These are phyloP conservation scores for Tephrocybe sp. DNA, from an alignment of 768 basidiomycete species.

Conservation along the genomic window DNA sequence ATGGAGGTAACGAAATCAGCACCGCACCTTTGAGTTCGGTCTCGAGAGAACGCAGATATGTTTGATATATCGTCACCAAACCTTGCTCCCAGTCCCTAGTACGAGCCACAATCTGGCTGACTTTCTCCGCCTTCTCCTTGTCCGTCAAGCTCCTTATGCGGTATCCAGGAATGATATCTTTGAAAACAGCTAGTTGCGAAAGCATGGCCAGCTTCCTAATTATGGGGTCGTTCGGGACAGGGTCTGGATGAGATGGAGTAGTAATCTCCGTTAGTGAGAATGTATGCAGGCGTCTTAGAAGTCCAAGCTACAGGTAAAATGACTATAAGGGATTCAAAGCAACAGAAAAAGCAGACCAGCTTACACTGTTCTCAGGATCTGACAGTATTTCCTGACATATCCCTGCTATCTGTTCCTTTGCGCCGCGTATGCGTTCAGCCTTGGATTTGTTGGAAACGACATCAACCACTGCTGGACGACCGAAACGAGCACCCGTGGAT, in stretches of 20 bases:
- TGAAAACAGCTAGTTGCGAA: conserved; percentile 91
- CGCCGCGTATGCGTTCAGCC: conserved; percentile 63
- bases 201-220: conserved; percentile 88
- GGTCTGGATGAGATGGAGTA: conserved; percentile 63
- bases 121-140: conserved; percentile 88
- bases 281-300: conserved; percentile 83
- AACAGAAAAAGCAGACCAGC: conserved; percentile 23
- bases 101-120: conserved; percentile 86
- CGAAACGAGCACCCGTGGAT: conserved; percentile 82
- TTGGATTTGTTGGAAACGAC: conserved; percentile 67
- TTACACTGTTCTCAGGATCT: conserved; percentile 92
- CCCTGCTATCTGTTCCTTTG: conserved; percentile 91
- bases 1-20: conserved; percentile 13
- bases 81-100: conserved; percentile 97
- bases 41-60: conserved; percentile 83
- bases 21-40: conserved; percentile 86
- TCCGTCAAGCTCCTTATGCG: conserved; percentile 91
- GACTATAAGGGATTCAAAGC: conserved; percentile 3
- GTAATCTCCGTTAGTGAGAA: conserved; percentile 81
- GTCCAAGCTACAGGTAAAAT: conserved; percentile 59
- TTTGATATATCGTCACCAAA: conserved; percentile 83
- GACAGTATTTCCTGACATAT: conserved; percentile 93
- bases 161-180: conserved; percentile 95
- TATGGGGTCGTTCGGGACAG: conserved; percentile 72
- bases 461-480: conserved; percentile 75